Conservation (phyloP, 257 asterid species). For the Plantago elongata region DNA sequence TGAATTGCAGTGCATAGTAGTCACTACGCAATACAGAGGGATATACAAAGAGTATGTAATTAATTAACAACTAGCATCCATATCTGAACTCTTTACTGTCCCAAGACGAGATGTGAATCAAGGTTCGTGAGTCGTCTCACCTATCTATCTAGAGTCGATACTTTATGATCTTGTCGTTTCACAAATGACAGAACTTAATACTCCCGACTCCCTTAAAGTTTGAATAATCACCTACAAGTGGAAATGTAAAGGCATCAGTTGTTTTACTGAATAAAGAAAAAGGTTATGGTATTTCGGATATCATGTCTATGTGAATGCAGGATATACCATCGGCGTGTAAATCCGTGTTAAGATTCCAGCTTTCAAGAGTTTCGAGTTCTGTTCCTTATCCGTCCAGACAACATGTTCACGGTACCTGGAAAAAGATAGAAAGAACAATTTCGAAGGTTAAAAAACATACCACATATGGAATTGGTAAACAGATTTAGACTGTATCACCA, state of each 20-base stretch:
- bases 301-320: neutral
- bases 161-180: no score
- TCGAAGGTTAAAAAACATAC: neutral
- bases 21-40: no score
- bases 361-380: slow-evolving; percentile 27
- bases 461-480: no score
- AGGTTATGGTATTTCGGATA: no score
- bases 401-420: slow-evolving; percentile 40
- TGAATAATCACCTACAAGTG: slow-evolving; percentile 33
- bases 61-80: no score
- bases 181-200: slow-evolving; percentile 24
- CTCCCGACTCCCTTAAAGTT: slow-evolving; percentile 36
- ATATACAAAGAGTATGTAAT: no score
- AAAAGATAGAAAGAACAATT: neutral
- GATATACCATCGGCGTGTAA: slow-evolving; percentile 35
- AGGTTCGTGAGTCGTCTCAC: no score
- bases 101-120: no score
- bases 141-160: no score
- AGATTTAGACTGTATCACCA: neutral
- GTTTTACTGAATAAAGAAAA: no score
- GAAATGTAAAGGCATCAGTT: neutral
- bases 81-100: no score
- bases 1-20: no score
- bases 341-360: slow-evolving; percentile 34
- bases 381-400: slow-evolving; percentile 35